Evolutionary conservation across 2,329 filamentous ascomycete genomes (phyloP), one percentile per base, ranked within the genome.

Genomic region (Neonectria ditissima): DNA sequence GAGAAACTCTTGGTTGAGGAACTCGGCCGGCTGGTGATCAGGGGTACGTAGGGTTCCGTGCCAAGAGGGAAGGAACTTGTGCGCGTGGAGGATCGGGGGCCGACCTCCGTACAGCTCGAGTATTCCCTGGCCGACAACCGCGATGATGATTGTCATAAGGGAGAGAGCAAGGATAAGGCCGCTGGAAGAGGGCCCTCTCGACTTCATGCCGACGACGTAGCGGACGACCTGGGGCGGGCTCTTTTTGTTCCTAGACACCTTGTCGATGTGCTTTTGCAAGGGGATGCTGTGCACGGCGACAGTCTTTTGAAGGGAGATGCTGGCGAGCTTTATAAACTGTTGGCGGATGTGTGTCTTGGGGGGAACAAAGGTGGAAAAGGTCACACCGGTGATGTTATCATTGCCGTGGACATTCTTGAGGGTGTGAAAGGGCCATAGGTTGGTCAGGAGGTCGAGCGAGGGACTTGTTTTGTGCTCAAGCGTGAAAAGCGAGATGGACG

Each of bases 211-310:
- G 32, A 94, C 87, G 4, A 94, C 86, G 75, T 94, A 94, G 65
- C 92, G 91, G 10, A 86, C 82, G 13, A 83, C 80, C n/a, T 81
- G 81, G 0, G 86, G 80, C 14, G 80, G 77, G 0, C 73, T 77
- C 59, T 77, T 80, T 55, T 76, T 76, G 60, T 74, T 76, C 44
- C 77, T 65, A 8, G 77, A 72, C 14, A 76, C 67, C 60, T 76
- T 77, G 68, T 82, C 78, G 53, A 80, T 63, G 43, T 80, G 71
- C 64, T 80, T 82, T 67, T 80, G 82, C 51, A 97, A 85, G 0
- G 92, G 89, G 66, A 97, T 89, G 41, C 88, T 91, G 78, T 97
- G 92, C 26, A 97, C 89, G 30, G 91, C 88, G 43, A 94, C 88
- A 0, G 89, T 92, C 76, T 94, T 94, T 64, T 89, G 91, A 70